phyloP scores from a whole-genome alignment of 192 early-diverging fungal species.

The Entomortierella chlamydospora region DNA sequence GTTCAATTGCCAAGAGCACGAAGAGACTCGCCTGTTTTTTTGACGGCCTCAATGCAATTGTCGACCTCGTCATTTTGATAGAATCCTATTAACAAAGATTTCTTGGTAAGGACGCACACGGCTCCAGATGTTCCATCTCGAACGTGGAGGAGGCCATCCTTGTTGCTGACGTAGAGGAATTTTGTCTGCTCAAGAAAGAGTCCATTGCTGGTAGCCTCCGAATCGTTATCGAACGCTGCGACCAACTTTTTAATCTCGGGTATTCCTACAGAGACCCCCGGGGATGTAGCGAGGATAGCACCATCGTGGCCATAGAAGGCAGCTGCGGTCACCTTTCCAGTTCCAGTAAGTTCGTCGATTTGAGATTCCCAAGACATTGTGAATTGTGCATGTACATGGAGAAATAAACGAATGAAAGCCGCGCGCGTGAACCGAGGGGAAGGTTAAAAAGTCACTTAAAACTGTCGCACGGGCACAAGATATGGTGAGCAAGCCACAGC shows the following conservation, averaged over 20 bases:
- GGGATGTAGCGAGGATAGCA: background rate
- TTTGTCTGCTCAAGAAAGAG: background rate
- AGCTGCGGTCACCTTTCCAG: background rate
- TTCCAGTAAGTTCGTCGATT: background rate
- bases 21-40: background rate
- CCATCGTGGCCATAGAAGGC: background rate
- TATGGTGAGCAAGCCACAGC: too few species aligned
- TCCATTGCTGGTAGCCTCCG: background rate
- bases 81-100: background rate
- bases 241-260: background rate
- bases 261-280: background rate
- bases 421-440: too few species aligned
- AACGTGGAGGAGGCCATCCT: background rate
- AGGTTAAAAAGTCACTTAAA: too few species aligned
- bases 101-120: background rate
- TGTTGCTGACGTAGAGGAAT: background rate
- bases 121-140: background rate
- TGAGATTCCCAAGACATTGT: background rate
- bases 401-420: background rate
- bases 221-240: background rate
- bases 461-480: too few species aligned
- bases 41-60: background rate
- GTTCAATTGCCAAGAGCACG: background rate
- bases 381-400: background rate
- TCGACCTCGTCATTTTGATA: background rate